Evolutionary conservation across 257 asterid species (phyloP).

Genomic region (Scutellaria minor): DNA sequence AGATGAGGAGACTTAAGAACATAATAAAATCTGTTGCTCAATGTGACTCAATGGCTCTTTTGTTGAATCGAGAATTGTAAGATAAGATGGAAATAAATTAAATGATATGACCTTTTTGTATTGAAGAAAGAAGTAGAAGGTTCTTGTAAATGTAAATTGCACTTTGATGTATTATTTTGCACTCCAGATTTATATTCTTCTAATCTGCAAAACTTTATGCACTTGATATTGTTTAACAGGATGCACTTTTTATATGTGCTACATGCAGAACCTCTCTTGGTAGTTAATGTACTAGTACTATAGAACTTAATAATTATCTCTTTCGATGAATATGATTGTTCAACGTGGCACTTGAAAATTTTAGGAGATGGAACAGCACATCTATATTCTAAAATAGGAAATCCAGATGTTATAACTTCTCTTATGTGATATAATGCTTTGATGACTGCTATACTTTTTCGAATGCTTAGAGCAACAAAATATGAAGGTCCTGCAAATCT

Average conservation of each 20-base stretch:
- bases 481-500: neutral
- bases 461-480: neutral
- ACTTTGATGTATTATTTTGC: neutral
- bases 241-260: neutral
- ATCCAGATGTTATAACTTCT: neutral
- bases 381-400: neutral
- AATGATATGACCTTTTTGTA: neutral
- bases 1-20: conserved; percentile 2
- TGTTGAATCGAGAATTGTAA: conserved; percentile 6
- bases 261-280: neutral
- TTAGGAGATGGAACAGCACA: neutral
- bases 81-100: conserved; percentile 14
- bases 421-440: conserved; percentile 11
- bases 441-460: neutral
- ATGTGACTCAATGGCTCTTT: neutral
- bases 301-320: neutral
- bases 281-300: neutral
- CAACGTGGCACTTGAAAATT: neutral
- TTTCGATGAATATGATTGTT: neutral
- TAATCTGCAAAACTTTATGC: neutral
- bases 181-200: neutral
- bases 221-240: neutral
- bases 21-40: neutral
- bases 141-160: neutral
- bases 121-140: conserved; percentile 7